Conservation (phyloP, 106 monocot species). For the Dendrobium nobile region DNA sequence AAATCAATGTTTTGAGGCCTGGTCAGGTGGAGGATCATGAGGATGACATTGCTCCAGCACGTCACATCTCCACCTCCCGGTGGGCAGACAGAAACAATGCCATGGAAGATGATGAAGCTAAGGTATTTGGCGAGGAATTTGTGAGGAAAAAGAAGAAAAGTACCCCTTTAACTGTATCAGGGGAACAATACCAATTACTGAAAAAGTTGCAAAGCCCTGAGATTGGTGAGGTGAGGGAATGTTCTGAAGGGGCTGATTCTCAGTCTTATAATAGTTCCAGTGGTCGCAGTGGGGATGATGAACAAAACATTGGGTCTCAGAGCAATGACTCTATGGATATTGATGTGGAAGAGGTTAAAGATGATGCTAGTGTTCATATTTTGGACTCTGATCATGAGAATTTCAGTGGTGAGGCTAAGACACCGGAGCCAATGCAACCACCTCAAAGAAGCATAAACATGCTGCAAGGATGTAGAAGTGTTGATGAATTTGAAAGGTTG, state of each 20-base stretch:
- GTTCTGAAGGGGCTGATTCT: conserved; percentile 32
- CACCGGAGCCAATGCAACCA: conserved; percentile 18
- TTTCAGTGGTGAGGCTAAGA: conserved; percentile 13
- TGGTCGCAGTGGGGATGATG: conserved; percentile 11
- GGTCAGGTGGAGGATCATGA: conserved; percentile 36
- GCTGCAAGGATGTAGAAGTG: conserved; percentile 79
- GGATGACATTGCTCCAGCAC: conserved; percentile 28
- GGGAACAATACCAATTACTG: background rate
- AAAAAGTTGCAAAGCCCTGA: conserved; percentile 49
- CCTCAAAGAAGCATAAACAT: conserved; percentile 67
- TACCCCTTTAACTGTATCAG: background rate
- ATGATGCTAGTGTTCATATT: background rate
- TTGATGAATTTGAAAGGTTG: conserved; percentile 83
- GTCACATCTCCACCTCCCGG: conserved; percentile 62
- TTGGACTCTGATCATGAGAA: conserved; percentile 30
- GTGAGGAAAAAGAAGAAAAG: conserved; percentile 21
- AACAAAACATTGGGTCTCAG: conserved; percentile 14
- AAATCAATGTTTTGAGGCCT: conserved; percentile 17
- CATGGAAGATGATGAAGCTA: conserved; percentile 31
- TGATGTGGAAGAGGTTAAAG: conserved; percentile 16
- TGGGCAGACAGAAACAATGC: conserved; percentile 64
- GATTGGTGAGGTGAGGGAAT: conserved; percentile 45
- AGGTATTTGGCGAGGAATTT: conserved; percentile 8
- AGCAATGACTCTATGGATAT: conserved; percentile 34
- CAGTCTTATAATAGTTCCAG: conserved; percentile 34